A percentile compares a stretch with the other conserved stretches of the same genome.
phyloP scores from a whole-genome alignment of 192 early-diverging fungal genomes.

The Chytriomyces confervae region DNA sequence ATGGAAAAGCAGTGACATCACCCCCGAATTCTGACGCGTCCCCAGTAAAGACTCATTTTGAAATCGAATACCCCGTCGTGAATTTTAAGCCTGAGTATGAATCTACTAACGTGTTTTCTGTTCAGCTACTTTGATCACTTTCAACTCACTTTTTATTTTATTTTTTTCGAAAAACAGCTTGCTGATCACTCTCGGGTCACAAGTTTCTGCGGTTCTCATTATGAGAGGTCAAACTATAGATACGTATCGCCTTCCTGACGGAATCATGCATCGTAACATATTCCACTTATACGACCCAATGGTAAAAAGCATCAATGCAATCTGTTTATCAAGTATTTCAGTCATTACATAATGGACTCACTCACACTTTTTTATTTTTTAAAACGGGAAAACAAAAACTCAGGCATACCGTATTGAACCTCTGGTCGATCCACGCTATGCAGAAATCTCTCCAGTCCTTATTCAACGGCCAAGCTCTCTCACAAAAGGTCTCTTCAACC shows the following conservation, averaged over 20 bases:
- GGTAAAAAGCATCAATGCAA: constrained; percentile 15
- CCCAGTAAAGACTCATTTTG: constrained; percentile 41
- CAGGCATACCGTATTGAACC: constrained; percentile 57
- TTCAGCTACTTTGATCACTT: neutral
- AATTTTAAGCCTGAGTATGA: constrained; percentile 44
- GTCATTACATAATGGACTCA: neutral
- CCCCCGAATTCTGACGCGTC: neutral
- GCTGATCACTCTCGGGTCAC: constrained; percentile 55
- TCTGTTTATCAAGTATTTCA: constrained; percentile 5
- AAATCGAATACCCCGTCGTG: constrained; percentile 52
- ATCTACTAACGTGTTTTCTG: too few species aligned
- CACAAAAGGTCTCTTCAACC: constrained; percentile 29
- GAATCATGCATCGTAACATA: constrained; percentile 52
- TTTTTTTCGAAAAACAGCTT: constrained; percentile 4
- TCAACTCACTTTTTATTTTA: neutral
- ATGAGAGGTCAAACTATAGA: constrained; percentile 49
- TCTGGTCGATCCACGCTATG: constrained; percentile 45
- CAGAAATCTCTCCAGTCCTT: constrained; percentile 52
- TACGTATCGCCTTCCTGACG: constrained; percentile 38
- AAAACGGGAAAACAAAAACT: neutral
- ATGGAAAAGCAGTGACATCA: neutral
- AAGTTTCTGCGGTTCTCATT: constrained; percentile 52
- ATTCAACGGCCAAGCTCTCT: constrained; percentile 46
- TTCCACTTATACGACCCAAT: constrained; percentile 60
- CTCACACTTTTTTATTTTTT: neutral